A percentile compares a stretch with the other conserved stretches of the same genome.
Conservation (phyloP, 495 filamentous ascomycete species). For the Aspergillus nidulans region DNA sequence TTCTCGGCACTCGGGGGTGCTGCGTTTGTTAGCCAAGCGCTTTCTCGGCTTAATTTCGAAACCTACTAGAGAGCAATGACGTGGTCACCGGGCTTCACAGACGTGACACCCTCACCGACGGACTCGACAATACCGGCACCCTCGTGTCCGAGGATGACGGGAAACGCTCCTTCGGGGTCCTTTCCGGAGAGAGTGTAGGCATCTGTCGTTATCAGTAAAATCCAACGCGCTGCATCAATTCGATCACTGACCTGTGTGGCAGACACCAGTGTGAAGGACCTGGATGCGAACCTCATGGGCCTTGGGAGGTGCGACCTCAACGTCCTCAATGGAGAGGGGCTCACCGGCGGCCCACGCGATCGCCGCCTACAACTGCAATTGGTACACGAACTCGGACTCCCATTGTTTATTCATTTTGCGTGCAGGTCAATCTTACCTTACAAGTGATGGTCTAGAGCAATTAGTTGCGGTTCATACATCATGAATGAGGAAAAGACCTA, state of each 20-base stretch:
- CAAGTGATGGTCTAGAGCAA: conserved; percentile 66
- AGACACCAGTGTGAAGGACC: conserved; percentile 95
- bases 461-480: conserved; percentile 5
- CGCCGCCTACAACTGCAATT: conserved; percentile 61
- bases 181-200: conserved; percentile 98
- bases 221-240: background rate
- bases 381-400: conserved; percentile 16
- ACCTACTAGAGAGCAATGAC: conserved; percentile 92
- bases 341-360: conserved; percentile 95
- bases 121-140: conserved; percentile 97
- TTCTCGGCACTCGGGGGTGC: conserved; percentile 92
- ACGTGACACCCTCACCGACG: conserved; percentile 90
- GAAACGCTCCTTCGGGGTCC: conserved; percentile 97
- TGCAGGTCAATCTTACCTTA: conserved; percentile 47
- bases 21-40: conserved; percentile 27
- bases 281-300: conserved; percentile 95
- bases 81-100: conserved; percentile 74
- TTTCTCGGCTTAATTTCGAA: background rate
- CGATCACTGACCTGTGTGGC: conserved; percentile 75
- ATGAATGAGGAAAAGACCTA: conserved; percentile 21
- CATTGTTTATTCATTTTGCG: background rate
- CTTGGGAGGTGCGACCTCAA: conserved; percentile 88
- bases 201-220: conserved; percentile 50
- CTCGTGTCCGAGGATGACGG: conserved; percentile 93
- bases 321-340: conserved; percentile 80